phyloP scores from a whole-genome alignment of 331 rosid species.

The Acacia pycnantha region DNA sequence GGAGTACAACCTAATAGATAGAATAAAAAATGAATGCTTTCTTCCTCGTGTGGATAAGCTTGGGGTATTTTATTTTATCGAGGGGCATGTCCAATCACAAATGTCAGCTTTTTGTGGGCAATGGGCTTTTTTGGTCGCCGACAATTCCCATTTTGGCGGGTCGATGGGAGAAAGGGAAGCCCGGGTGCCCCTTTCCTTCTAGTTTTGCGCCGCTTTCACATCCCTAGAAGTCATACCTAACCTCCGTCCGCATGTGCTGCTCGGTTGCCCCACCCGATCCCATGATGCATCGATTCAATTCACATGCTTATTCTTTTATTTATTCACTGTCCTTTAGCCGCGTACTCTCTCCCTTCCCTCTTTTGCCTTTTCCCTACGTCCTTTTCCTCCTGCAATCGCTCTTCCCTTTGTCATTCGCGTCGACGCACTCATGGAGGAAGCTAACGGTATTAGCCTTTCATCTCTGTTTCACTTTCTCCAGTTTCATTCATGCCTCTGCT shows the following conservation, averaged over 20 bases:
- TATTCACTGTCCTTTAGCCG: conserved; percentile 15
- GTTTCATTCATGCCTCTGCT: background rate
- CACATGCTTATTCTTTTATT: background rate
- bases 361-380: background rate
- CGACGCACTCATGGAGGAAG: conserved; percentile 39
- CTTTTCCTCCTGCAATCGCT: background rate
- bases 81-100: background rate
- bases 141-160: background rate
- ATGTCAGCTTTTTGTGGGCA: background rate
- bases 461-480: background rate
- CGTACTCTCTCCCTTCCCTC: background rate
- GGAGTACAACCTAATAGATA: too few relatives aligned
- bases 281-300: background rate
- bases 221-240: background rate
- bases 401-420: background rate
- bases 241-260: background rate
- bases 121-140: background rate
- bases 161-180: background rate
- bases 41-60: too few relatives aligned
- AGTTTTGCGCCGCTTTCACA: background rate
- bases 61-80: too few relatives aligned
- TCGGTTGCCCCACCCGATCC: background rate
- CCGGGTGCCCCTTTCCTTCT: background rate
- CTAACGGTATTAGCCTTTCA: conserved; percentile 30
- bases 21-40: background rate